Conservation (phyloP, 2,329 filamentous ascomycete genomes). For the Cadophora sp. region DNA sequence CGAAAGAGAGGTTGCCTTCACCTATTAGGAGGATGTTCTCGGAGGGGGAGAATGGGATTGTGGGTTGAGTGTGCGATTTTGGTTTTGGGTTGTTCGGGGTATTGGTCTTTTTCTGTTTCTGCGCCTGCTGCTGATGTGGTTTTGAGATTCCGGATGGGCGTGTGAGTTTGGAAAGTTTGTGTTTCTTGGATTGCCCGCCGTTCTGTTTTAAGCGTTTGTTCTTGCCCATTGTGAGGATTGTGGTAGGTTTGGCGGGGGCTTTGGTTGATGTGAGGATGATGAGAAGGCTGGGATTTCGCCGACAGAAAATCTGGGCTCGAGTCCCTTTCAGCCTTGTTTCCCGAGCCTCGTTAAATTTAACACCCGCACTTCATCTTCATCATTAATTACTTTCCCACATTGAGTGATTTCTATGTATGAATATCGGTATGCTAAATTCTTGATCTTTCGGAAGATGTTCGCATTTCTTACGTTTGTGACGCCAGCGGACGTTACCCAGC, state of each 20-base stretch:
- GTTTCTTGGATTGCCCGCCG: slow-evolving; percentile 26
- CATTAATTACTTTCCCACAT: neutral
- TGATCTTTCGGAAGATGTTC: neutral
- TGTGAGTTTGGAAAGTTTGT: slow-evolving; percentile 24
- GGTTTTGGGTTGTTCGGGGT: slow-evolving; percentile 18
- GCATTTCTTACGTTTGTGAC: neutral
- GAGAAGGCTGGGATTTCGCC: slow-evolving; percentile 18
- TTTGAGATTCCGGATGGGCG: slow-evolving; percentile 31
- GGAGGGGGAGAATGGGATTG: slow-evolving; percentile 70
- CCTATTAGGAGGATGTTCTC: slow-evolving; percentile 79
- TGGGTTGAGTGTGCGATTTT: slow-evolving; percentile 50
- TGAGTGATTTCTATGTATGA: no score
- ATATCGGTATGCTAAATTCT: no score
- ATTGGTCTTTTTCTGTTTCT: slow-evolving; percentile 9
- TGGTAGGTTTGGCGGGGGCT: neutral
- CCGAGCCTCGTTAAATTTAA: neutral
- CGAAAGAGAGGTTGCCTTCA: slow-evolving; percentile 83
- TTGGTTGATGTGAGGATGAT: neutral
- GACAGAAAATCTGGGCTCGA: slow-evolving; percentile 12
- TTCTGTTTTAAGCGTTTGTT: slow-evolving; percentile 37
- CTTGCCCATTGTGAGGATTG: slow-evolving; percentile 38
- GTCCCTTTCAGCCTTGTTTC: slow-evolving; percentile 1
- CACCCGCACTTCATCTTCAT: neutral
- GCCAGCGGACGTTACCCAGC: neutral
- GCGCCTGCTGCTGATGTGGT: slow-evolving; percentile 17